A percentile compares a stretch with the other conserved stretches of the same genome.
phyloP scores from a whole-genome alignment of 139 green algal genomes.

The Haematococcus lacustris region DNA sequence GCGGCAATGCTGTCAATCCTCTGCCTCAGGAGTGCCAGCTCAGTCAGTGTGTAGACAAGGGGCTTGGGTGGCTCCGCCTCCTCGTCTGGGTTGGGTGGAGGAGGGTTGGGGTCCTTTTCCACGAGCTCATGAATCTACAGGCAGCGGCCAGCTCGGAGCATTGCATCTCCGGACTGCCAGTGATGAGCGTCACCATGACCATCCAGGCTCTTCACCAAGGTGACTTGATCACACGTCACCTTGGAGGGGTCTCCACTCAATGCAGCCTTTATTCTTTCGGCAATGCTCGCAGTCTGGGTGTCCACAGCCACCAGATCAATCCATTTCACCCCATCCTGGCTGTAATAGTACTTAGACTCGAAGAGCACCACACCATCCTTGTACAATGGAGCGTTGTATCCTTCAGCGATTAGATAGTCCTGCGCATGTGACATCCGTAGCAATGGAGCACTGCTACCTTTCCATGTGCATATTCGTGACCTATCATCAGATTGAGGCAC shows the following conservation, averaged over 20 bases:
- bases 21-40: conserved; percentile 33
- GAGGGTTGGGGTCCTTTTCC: conserved; percentile 32
- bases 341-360: conserved; percentile 62
- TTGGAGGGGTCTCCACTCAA: conserved; percentile 37
- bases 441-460: background rate
- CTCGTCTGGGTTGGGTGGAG: conserved; percentile 12
- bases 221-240: too few species aligned
- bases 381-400: conserved; percentile 32
- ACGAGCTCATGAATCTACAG: conserved; percentile 18
- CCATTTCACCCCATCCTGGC: conserved; percentile 62
- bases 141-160: background rate
- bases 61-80: conserved; percentile 9
- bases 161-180: too few species aligned
- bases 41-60: conserved; percentile 19
- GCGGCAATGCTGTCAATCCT: conserved; percentile 39
- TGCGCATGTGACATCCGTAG: conserved; percentile 4
- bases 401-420: conserved; percentile 67
- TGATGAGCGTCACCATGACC: too few species aligned
- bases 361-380: conserved; percentile 23
- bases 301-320: conserved; percentile 51
- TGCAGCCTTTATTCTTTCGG: conserved; percentile 8
- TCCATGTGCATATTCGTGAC: background rate
- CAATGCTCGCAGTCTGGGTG: conserved; percentile 20
- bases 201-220: too few species aligned
- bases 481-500: background rate